Evolutionary conservation across 371 early-diverging fungal genomes (phyloP), one percentile per base, ranked within the genome.

Genomic region (Mucor velutinosus): DNA sequence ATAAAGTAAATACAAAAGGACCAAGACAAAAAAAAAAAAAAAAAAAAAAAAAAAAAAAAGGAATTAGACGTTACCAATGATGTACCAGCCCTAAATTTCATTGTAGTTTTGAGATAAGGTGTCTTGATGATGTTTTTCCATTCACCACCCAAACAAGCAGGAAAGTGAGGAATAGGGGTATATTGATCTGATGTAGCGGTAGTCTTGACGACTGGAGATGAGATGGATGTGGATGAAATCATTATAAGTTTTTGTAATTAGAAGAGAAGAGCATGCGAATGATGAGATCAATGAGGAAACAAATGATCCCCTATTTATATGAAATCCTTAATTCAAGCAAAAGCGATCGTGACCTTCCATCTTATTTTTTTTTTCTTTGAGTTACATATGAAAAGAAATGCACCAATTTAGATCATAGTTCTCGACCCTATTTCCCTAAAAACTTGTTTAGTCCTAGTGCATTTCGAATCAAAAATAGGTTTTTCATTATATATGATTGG

Each of bases 141-240:
- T 67, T 68, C 64, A 57, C 76, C 76, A 53, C 68, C 71, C 35
- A 76, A 53, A 33, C 69, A 73, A 51, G 76, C 76, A 64, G 76
- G 76, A 25, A 76, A 70, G 10, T 70, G 74, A 27, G 76, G 76
- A 53, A 76, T 76, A 23, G 76, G 60, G 6, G 66, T 65, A 64
- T 73, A 76, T 53, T 70, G 37, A 41, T 65, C 47, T 10, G 21
- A 6, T 17, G 32, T 47, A 35, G 25, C 4, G 49, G 56, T 17
- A 65, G 63, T 17, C 53, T 60, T 66, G 35, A 59, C 23, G 41
- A 33, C 43, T 41, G 64, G 35, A 43, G 64, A 59, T 59, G 60
- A 59, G 15, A 60, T 41, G 19, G 64, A 45, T 27, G 64, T 45
- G 19, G 70, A 70, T 45, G 70, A 70, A 47, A 70, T 65, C 70